Evolutionary conservation across 805 yeast species (phyloP).

Genomic region (Lipomyces anomalus): DNA sequence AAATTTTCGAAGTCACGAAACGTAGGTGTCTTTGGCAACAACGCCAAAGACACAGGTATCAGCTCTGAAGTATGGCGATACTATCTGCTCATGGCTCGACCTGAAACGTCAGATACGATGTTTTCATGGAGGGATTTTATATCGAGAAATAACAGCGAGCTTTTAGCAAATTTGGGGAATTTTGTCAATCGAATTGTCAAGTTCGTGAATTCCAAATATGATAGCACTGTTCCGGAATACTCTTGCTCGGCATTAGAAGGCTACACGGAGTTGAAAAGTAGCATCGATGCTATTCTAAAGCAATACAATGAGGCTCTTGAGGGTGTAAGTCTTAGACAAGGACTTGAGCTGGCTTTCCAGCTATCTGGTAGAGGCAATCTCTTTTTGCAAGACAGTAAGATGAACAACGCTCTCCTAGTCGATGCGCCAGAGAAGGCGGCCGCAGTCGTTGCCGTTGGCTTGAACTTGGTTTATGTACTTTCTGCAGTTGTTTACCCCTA

Average conservation of each 20-base stretch:
- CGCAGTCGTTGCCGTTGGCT: slow-evolving; percentile 86
- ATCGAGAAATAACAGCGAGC: slow-evolving; percentile 84
- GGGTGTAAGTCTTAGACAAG: slow-evolving; percentile 73
- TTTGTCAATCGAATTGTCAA: slow-evolving; percentile 91
- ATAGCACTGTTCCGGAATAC: slow-evolving; percentile 78
- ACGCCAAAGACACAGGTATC: slow-evolving; percentile 88
- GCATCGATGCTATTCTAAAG: slow-evolving; percentile 55
- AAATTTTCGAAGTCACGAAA: slow-evolving; percentile 98
- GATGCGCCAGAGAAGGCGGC: slow-evolving; percentile 75
- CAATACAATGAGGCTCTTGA: slow-evolving; percentile 71
- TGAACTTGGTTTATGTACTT: slow-evolving; percentile 82
- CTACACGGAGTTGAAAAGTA: slow-evolving; percentile 41
- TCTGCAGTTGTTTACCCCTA: slow-evolving; percentile 78
- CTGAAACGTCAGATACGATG: slow-evolving; percentile 93
- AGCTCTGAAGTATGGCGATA: slow-evolving; percentile 97
- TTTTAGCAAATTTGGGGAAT: slow-evolving; percentile 93
- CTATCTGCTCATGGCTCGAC: slow-evolving; percentile 85
- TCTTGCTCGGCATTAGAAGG: slow-evolving; percentile 47
- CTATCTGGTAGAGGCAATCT: slow-evolving; percentile 89
- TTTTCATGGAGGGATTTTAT: slow-evolving; percentile 97
- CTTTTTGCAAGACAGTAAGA: slow-evolving; percentile 91
- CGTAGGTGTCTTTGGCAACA: slow-evolving; percentile 96
- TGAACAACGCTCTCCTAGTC: slow-evolving; percentile 78
- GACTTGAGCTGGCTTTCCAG: slow-evolving; percentile 86
- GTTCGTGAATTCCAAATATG: slow-evolving; percentile 83